phyloP scores from a whole-genome alignment of 495 filamentous ascomycete genomes.

The Jackrogersella multiformis region DNA sequence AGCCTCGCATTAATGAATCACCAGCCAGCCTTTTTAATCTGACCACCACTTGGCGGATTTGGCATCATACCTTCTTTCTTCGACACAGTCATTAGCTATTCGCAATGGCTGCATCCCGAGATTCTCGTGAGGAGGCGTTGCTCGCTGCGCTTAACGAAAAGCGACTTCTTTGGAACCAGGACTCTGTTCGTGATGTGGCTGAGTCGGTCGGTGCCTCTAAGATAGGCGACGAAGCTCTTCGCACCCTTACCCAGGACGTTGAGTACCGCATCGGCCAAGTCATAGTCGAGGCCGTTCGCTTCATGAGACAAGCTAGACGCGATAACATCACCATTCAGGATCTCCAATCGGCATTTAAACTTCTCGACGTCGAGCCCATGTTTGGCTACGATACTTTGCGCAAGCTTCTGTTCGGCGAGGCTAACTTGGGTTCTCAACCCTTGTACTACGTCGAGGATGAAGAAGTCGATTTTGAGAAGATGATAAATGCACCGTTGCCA shows the following conservation, averaged over 20 bases:
- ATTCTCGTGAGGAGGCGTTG: conserved; percentile 32
- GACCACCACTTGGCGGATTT: too few species aligned
- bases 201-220: conserved; percentile 89
- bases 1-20: neutral
- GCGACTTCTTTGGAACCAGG: conserved; percentile 84
- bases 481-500: conserved; percentile 94
- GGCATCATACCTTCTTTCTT: too few species aligned
- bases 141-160: conserved; percentile 32
- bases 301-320: conserved; percentile 88
- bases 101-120: conserved; percentile 31
- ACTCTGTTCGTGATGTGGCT: conserved; percentile 93
- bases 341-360: conserved; percentile 79
- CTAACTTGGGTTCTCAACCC: conserved; percentile 90
- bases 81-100: neutral
- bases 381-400: conserved; percentile 94
- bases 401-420: conserved; percentile 89
- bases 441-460: conserved; percentile 98
- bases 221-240: conserved; percentile 81
- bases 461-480: conserved; percentile 97
- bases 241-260: conserved; percentile 88
- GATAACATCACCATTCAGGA: conserved; percentile 87
- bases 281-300: conserved; percentile 89
- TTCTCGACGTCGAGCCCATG: conserved; percentile 90
- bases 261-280: conserved; percentile 94
- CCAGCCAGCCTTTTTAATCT: neutral